phyloP scores from a whole-genome alignment of 2,329 filamentous ascomycete species.

The Arthrobotrys entomopaga region DNA sequence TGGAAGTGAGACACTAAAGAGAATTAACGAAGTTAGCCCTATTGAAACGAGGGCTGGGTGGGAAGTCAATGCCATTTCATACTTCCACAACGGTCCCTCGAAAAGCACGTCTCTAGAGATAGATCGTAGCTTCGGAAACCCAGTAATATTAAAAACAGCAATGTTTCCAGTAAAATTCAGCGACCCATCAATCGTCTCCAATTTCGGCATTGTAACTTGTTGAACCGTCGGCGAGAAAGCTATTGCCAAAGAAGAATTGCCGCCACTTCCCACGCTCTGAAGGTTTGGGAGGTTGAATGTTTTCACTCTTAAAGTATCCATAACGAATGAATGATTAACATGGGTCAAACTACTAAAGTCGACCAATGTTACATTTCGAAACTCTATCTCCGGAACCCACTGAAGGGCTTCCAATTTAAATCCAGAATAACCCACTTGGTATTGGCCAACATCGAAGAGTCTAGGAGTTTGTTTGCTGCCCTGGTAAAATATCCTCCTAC shows the following conservation, averaged over 20 bases:
- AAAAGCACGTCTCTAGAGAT: slow-evolving; percentile 8
- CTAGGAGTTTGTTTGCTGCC: background rate
- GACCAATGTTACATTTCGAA: slow-evolving; percentile 1
- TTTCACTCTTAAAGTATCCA: background rate
- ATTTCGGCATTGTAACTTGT: slow-evolving; percentile 4
- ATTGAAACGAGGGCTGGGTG: background rate
- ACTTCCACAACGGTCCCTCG: slow-evolving; percentile 19
- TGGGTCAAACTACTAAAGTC: slow-evolving; percentile 4
- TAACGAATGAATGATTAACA: slow-evolving; percentile 2
- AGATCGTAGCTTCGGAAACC: slow-evolving; percentile 5
- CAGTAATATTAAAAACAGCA: slow-evolving; percentile 10
- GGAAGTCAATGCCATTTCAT: background rate
- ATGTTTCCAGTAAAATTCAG: slow-evolving; percentile 12
- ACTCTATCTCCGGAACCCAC: slow-evolving; percentile 6
- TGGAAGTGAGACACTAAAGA: slow-evolving; percentile 3
- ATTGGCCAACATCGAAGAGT: too few species aligned
- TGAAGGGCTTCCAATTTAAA: background rate
- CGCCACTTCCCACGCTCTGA: background rate
- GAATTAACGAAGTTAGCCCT: background rate
- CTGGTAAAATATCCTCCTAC: slow-evolving; percentile 2
- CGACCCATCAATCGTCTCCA: slow-evolving; percentile 11
- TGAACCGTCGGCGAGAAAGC: background rate
- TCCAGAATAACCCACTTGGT: slow-evolving; percentile 1
- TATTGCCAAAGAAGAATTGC: slow-evolving; percentile 6
- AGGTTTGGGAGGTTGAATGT: slow-evolving; percentile 13